Evolutionary conservation across 148 eudicot species (phyloP).

Genomic region (Amaranthus palmeri): DNA sequence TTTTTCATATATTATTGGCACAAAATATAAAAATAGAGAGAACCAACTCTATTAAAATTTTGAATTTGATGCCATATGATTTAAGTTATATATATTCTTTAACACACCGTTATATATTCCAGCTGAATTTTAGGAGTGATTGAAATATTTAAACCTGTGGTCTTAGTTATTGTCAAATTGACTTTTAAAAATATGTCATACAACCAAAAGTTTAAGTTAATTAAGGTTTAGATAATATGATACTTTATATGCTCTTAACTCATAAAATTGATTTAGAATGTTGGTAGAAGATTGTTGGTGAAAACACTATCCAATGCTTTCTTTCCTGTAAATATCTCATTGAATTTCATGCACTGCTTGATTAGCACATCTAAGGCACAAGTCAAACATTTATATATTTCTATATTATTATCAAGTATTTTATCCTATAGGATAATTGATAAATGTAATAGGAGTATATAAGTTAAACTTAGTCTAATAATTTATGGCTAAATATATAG

Average conservation of each 20-base stretch:
- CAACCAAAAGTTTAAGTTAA: no score
- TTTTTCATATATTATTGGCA: constrained; percentile 1
- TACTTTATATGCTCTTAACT: no score
- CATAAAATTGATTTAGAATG: constrained; percentile 22
- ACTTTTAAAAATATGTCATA: no score
- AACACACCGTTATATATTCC: no score
- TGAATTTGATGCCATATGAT: no score
- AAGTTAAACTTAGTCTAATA: not conserved
- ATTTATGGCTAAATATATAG: no score
- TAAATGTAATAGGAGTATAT: not conserved
- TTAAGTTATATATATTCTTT: no score
- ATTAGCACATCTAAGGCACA: constrained; percentile 10
- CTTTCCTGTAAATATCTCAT: constrained; percentile 15
- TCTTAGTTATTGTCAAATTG: no score
- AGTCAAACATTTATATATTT: not conserved
- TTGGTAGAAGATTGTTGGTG: constrained; percentile 18
- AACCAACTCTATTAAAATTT: not conserved
- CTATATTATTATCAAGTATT: not conserved
- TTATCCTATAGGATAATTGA: not conserved
- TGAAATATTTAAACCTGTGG: no score
- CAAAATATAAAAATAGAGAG: not conserved
- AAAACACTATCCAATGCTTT: constrained; percentile 16
- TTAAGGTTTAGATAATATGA: no score
- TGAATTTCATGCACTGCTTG: constrained; percentile 19
- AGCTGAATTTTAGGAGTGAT: no score